Evolutionary conservation across 1,284 basidiomycete genomes (phyloP), one percentile per base, ranked within the genome.

Genomic region (Ceratobasidium sp.): DNA sequence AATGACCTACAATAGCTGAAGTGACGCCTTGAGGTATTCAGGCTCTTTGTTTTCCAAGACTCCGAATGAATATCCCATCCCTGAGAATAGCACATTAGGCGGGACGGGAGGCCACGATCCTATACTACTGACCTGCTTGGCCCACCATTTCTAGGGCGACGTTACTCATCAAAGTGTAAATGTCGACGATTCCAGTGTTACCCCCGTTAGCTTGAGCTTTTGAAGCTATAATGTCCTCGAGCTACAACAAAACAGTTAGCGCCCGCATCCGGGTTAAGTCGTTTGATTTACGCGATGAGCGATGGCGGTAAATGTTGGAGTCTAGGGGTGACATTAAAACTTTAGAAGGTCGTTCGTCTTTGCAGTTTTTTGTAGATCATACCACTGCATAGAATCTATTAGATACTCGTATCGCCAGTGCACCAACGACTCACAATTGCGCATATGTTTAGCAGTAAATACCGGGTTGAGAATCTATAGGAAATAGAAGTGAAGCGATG

Each of bases 41-140:
- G 47, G 23, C 23, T 50, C 47, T 21, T 50, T 50, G 7, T 25
- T 21, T 6, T 23, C 21, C 47, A 50, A 23, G 2, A 27, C 23
- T 50, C 47, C 47, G 14, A 50, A 50, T 6, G 47, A 50, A 27
- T 50, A 25, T 4, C 47, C 47, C 47, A 50, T 50, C 23, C 47
- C 47, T 50, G 25, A n/a, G n/a, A 11, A 21, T 27, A 21, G 6
- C 11, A 50, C 11, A 7, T 16, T 50, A 6, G n/a, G 7, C 23
- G 21, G 11, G 23, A 23, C 6, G 7, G 6, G 2, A 7, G 14
- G n/a, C 11, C 7, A 21, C 21, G 11, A 50, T 21, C 42, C 4
- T 21, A 6, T 21, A 46, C 42, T 46, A 6, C 47, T 21, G 5
- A 50, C 47, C 47, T 23, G 47, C 47, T 25, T 50, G 47, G 21